These are phyloP conservation scores for Aristolochia californica DNA, from an alignment of 164 flowering plant species.

Conservation along the genomic window DNA sequence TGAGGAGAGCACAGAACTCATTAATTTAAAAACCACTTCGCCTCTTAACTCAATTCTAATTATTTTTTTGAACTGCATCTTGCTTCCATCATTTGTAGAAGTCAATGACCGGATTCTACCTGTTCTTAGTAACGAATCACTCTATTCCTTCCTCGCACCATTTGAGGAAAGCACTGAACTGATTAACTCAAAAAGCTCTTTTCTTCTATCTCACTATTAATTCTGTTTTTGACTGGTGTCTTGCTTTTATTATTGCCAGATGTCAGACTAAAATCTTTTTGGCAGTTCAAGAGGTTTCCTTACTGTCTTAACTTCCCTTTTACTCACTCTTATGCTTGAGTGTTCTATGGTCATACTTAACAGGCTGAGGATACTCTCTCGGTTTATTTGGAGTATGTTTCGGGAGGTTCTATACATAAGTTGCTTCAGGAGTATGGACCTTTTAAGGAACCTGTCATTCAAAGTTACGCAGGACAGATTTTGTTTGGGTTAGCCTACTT, in stretches of 20 bases:
- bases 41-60: too few species aligned
- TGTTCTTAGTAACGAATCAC: too few species aligned
- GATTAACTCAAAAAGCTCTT: not conserved
- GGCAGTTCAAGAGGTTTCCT: too few species aligned
- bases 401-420: constrained; percentile 78
- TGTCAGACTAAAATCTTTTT: not conserved
- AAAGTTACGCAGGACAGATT: constrained; percentile 58
- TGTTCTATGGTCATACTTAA: not conserved
- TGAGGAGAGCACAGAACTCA: too few species aligned
- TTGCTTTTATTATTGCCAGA: not conserved
- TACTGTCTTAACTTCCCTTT: too few species aligned
- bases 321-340: too few species aligned
- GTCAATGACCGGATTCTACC: too few species aligned
- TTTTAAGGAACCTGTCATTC: constrained; percentile 53
- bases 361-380: constrained; percentile 57
- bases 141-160: too few species aligned
- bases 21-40: too few species aligned
- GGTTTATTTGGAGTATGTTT: constrained; percentile 63
- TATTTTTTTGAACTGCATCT: too few species aligned
- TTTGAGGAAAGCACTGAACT: not conserved
- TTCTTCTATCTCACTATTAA: not conserved
- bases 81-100: too few species aligned
- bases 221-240: not conserved
- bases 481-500: constrained; percentile 68
- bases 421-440: constrained; percentile 70